phyloP scores from a whole-genome alignment of 306 rosid genomes.

The Geum urbanum region DNA sequence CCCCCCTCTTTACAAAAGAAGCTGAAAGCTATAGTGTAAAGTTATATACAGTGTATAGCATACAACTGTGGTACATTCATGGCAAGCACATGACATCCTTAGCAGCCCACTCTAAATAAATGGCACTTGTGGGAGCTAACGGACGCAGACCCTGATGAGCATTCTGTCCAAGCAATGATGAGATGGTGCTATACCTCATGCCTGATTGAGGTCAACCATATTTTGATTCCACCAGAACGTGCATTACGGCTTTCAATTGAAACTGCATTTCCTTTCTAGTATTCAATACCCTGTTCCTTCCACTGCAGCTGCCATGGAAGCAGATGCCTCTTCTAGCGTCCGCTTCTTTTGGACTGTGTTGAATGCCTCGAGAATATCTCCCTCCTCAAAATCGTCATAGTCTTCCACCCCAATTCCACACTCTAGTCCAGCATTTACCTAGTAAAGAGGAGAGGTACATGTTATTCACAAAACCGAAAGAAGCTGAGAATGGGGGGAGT shows the following conservation, averaged over 20 bases:
- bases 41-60: conserved; percentile 59
- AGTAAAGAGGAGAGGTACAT: conserved; percentile 26
- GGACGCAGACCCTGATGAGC: conserved; percentile 21
- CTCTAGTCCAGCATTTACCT: conserved; percentile 94
- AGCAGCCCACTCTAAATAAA: conserved; percentile 27
- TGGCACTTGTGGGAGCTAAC: conserved; percentile 20
- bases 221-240: conserved; percentile 17
- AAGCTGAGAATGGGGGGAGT: neutral
- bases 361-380: conserved; percentile 71
- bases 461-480: conserved; percentile 5
- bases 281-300: conserved; percentile 57
- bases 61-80: conserved; percentile 36
- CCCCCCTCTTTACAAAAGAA: conserved; percentile 58
- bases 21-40: conserved; percentile 42
- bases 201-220: conserved; percentile 13
- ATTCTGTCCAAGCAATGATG: conserved; percentile 22
- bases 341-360: conserved; percentile 70
- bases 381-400: conserved; percentile 75
- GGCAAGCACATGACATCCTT: conserved; percentile 25
- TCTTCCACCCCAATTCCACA: conserved; percentile 88
- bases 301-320: conserved; percentile 84
- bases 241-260: conserved; percentile 9
- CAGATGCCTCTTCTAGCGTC: conserved; percentile 95
- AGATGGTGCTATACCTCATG: conserved; percentile 12
- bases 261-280: conserved; percentile 30